Evolutionary conservation across 345 rosid species (phyloP).

Genomic region (Carallia pectinifolia): DNA sequence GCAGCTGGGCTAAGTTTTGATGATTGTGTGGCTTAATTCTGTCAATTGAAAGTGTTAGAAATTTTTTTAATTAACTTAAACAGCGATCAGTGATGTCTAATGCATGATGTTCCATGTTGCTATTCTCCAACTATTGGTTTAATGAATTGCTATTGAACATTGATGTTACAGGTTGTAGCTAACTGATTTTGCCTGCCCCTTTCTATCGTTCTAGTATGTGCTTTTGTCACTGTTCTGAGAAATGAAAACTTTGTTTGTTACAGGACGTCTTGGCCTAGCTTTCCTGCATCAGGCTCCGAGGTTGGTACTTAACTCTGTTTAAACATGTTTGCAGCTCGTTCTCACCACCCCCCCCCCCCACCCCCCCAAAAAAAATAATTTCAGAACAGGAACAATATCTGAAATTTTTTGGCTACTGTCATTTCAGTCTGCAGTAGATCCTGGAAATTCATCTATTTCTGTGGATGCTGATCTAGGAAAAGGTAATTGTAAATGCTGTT

Average conservation of each 20-base stretch:
- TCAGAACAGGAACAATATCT: background rate
- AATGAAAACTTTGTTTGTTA: slow-evolving; percentile 19
- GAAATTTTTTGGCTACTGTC: slow-evolving; percentile 13
- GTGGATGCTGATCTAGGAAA: slow-evolving; percentile 16
- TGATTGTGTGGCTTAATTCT: too few species aligned
- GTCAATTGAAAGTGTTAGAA: too few species aligned
- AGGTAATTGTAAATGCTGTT: slow-evolving; percentile 23
- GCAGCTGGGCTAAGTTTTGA: too few species aligned
- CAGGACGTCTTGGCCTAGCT: slow-evolving; percentile 56
- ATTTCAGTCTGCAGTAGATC: slow-evolving; percentile 28
- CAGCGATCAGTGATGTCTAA: too few species aligned
- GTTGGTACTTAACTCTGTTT: slow-evolving; percentile 25
- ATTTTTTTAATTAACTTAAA: too few species aligned
- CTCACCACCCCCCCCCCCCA: background rate
- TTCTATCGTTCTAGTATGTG: background rate
- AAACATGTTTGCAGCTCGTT: background rate
- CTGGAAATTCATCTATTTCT: slow-evolving; percentile 24
- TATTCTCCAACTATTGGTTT: too few species aligned
- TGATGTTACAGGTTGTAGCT: too few species aligned
- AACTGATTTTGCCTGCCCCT: too few species aligned
- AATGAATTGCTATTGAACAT: too few species aligned
- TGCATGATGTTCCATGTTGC: too few species aligned
- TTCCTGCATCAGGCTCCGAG: slow-evolving; percentile 31
- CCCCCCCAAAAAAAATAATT: background rate
- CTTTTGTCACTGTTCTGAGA: slow-evolving; percentile 10